A percentile compares a stretch with the other conserved stretches of the same genome.
Conservation (phyloP, 169 alveolate genomes). For the Eimeria praecox region DNA sequence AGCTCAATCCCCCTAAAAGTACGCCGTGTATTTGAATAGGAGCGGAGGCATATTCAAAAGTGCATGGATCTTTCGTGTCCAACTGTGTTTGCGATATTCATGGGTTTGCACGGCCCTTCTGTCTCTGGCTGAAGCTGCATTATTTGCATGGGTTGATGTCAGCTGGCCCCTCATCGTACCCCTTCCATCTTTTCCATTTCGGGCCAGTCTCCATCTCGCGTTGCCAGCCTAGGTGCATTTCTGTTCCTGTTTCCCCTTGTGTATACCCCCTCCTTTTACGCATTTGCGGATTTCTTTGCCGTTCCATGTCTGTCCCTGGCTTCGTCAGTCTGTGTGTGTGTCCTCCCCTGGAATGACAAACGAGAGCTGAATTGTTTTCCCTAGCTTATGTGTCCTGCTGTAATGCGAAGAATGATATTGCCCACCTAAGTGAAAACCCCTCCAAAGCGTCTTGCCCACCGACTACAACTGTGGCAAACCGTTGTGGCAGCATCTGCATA, state of each 20-base stretch:
- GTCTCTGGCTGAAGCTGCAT: neutral
- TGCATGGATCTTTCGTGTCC: neutral
- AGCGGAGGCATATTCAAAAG: no score
- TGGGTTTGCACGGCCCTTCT: no score
- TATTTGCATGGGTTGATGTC: neutral
- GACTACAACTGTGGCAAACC: neutral
- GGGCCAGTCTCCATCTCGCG: neutral
- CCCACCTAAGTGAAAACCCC: neutral
- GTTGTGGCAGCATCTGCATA: neutral
- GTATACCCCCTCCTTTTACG: neutral
- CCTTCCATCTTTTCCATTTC: neutral
- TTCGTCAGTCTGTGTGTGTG: neutral
- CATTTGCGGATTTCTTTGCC: neutral
- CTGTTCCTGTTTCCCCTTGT: neutral
- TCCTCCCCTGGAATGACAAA: neutral
- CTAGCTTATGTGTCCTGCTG: neutral
- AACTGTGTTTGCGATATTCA: no score
- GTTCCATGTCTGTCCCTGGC: neutral
- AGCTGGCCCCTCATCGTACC: neutral
- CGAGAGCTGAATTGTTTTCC: neutral
- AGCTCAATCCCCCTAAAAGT: neutral
- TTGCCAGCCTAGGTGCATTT: neutral
- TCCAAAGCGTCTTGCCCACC: neutral
- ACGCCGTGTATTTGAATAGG: neutral
- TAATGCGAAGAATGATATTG: neutral